Base-by-base conservation (phyloP, 768 basidiomycete species). In the Suillus decipiens region DNA sequence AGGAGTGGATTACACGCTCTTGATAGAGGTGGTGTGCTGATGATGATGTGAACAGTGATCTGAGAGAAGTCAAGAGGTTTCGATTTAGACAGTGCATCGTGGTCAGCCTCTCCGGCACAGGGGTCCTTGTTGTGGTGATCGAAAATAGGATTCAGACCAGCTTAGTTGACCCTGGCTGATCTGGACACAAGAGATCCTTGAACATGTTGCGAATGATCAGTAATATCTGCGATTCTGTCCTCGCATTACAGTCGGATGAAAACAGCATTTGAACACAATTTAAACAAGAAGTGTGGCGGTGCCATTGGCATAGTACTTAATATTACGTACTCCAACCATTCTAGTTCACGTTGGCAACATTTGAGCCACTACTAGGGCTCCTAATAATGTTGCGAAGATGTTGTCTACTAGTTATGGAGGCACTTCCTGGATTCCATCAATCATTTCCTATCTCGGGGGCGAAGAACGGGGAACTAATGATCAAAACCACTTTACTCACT, bases 1-100 rank as follows among this genome's bases (percentile, higher is more conserved):
- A 45, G 50, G 59, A 57, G 50, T 50, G 59, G 59, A 19, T n/a
- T n/a, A 12, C 59, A 37, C 59, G 50, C 59, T 34, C 51, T 33
- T 31, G 2, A 31, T 19, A 33, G 51, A 53, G 51, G 19, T 53
- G 31, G 51, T 53, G 19, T n/a, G n/a, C 14, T 33, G 31, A 14
- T 45, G 12, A 59, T 42, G 5, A 28, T 55, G 14, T 48, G 51
- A 33, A n/a, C 17, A 17, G 28, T 19, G 17, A 51, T 31, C 19
- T 17, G 6, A 56, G 22, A 54, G n/a, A 50, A 28, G 28, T 28
- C 28, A 28, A 14, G 10, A 37, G 11, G 36, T 1, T 31, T 42
- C 28, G 41, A 59, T 33, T n/a, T 8, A 59, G 15, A 10, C 28
- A 36, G 56, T 3, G 28, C 28, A 28, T 28, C 28, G 28, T 11